These are phyloP conservation scores for Trichoderma gracile DNA, from an alignment of 2,329 filamentous ascomycete genomes.

Conservation along the genomic window DNA sequence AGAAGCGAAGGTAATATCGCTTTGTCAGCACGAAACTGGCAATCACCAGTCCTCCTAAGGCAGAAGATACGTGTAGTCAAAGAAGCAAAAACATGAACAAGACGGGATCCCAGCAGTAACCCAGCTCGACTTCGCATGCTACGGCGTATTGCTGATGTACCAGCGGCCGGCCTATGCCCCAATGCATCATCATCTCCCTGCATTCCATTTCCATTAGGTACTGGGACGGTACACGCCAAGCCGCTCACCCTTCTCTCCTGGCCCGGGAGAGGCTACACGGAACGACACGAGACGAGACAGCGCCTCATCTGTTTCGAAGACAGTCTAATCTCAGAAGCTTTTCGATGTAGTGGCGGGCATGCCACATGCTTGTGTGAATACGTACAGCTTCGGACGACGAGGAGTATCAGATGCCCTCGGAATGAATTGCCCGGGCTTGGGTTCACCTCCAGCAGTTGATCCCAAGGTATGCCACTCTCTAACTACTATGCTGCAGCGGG, in stretches of 20 bases:
- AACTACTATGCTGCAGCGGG: too few species aligned
- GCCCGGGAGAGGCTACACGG: not conserved
- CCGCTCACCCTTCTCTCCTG: too few species aligned
- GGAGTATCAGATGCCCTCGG: not conserved
- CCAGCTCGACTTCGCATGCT: not conserved
- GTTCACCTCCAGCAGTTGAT: not conserved
- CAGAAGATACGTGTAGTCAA: not conserved
- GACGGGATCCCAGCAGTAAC: not conserved
- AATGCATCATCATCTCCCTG: not conserved
- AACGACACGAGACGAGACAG: not conserved
- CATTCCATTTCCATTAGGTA: not conserved
- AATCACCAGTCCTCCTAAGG: too few species aligned
- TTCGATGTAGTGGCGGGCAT: not conserved
- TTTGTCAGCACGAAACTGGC: conserved; percentile 1
- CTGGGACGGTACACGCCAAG: not conserved
- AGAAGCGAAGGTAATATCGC: not conserved
- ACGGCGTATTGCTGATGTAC: not conserved
- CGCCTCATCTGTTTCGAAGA: not conserved
- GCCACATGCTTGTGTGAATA: not conserved
- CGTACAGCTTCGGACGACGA: not conserved
- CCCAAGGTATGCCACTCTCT: too few species aligned
- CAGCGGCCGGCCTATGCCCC: not conserved
- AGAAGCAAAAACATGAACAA: not conserved
- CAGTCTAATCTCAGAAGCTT: not conserved
- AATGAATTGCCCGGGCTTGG: not conserved